Conservation (phyloP, 768 basidiomycete species). For the Termitomyces sp. region DNA sequence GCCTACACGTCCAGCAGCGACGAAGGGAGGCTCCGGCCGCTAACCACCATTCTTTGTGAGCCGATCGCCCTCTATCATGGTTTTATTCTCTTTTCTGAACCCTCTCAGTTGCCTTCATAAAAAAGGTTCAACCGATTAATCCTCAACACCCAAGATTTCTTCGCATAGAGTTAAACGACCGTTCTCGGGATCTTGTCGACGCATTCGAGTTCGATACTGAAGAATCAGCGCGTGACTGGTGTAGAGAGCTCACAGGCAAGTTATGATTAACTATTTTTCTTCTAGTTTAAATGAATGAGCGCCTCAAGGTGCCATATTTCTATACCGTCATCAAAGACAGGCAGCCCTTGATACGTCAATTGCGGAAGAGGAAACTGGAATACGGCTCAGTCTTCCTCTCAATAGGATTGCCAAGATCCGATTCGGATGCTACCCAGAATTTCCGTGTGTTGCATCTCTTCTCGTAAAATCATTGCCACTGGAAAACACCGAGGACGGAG, state of each 20-base stretch:
- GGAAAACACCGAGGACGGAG: constrained; percentile 17
- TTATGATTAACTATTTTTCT: background rate
- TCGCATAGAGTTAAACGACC: constrained; percentile 28
- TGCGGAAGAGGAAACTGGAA: constrained; percentile 27
- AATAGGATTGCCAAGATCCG: constrained; percentile 26
- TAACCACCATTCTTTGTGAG: constrained; percentile 48
- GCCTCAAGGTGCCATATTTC: constrained; percentile 39
- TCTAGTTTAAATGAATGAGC: background rate
- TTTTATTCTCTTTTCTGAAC: background rate
- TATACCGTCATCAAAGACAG: constrained; percentile 38
- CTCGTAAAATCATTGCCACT: constrained; percentile 16
- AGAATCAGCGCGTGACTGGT: constrained; percentile 48
- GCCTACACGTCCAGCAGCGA: constrained; percentile 51
- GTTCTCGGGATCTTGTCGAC: constrained; percentile 19
- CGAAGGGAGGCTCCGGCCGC: constrained; percentile 48
- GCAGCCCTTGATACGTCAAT: constrained; percentile 24
- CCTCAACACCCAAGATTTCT: constrained; percentile 39
- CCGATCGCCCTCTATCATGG: constrained; percentile 5
- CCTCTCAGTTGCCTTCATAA: constrained; percentile 42
- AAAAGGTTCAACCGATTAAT: constrained; percentile 38
- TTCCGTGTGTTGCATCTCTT: constrained; percentile 22
- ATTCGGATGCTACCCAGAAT: constrained; percentile 19
- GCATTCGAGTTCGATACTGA: constrained; percentile 52
- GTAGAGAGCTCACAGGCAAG: constrained; percentile 40
- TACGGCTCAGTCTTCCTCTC: constrained; percentile 44